Conservation (phyloP, 345 rosid species). For the Tarenaya hassleriana region DNA sequence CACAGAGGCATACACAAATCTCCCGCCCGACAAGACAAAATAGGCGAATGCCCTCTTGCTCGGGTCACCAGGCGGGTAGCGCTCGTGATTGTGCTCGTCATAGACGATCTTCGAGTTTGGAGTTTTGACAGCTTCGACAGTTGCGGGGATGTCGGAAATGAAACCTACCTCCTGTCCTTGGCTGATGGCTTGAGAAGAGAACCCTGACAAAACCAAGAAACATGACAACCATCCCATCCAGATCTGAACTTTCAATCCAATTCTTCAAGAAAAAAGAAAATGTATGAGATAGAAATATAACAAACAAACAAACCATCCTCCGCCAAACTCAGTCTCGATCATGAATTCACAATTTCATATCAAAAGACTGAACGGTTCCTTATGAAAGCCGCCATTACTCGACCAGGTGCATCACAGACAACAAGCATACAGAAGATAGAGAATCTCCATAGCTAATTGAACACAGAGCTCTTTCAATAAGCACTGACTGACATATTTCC, state of each 20-base stretch:
- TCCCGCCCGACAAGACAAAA: constrained; percentile 82
- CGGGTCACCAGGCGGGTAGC: constrained; percentile 89
- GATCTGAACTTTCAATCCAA: not conserved
- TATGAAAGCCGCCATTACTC: too few relatives aligned
- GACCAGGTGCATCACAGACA: too few relatives aligned
- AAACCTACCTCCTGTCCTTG: constrained; percentile 27
- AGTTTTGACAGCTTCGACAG: constrained; percentile 68
- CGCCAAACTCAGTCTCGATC: too few relatives aligned
- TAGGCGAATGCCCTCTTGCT: constrained; percentile 95
- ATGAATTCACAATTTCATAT: too few relatives aligned
- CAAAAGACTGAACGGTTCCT: too few relatives aligned
- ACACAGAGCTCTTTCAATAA: too few relatives aligned
- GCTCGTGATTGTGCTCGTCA: constrained; percentile 77
- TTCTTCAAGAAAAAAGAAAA: not conserved
- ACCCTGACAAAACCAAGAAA: constrained; percentile 14
- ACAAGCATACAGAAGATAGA: too few relatives aligned
- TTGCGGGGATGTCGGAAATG: constrained; percentile 39
- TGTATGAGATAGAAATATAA: not conserved
- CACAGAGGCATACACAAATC: constrained; percentile 80
- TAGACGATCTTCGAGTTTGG: constrained; percentile 79
- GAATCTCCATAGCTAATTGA: too few relatives aligned
- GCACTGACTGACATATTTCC: too few relatives aligned
- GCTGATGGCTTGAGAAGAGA: constrained; percentile 21
- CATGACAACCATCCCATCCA: not conserved
- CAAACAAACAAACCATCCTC: too few relatives aligned